Evolutionary conservation across 1,139 yeast genomes (phyloP).

Genomic region (Tardiomyces depauwii): DNA sequence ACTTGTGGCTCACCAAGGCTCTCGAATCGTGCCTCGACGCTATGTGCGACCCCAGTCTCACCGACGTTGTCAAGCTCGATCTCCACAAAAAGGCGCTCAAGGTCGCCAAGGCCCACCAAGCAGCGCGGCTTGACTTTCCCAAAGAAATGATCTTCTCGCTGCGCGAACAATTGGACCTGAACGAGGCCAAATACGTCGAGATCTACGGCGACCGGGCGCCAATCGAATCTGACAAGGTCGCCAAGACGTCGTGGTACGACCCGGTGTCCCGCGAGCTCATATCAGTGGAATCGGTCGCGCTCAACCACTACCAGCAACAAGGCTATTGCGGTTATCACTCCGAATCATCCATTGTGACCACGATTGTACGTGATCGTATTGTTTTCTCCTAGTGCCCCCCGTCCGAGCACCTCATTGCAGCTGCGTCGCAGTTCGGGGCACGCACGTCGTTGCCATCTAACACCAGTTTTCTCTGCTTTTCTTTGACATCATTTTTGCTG

Average conservation of each 20-base stretch:
- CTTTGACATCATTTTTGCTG: constrained; percentile 11
- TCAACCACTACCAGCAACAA: constrained; percentile 17
- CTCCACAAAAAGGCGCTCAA: constrained; percentile 13
- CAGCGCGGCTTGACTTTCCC: constrained; percentile 10
- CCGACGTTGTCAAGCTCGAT: constrained; percentile 13
- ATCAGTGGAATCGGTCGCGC: constrained; percentile 26
- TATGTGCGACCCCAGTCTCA: constrained; percentile 9
- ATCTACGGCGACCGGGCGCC: not conserved
- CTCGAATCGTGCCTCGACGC: constrained; percentile 18
- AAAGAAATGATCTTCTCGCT: not conserved
- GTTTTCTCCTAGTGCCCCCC: constrained; percentile 3
- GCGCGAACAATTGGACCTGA: constrained; percentile 2
- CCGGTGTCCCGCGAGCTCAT: constrained; percentile 3
- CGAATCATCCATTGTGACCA: constrained; percentile 22
- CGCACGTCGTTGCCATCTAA: too few relatives aligned
- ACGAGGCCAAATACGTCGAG: not conserved
- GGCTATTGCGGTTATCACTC: constrained; percentile 28
- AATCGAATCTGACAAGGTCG: constrained; percentile 7
- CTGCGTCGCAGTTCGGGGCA: too few relatives aligned
- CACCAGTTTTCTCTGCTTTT: constrained; percentile 7
- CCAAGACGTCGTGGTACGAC: constrained; percentile 4
- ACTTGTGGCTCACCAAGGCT: constrained; percentile 14
- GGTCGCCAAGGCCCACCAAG: constrained; percentile 7
- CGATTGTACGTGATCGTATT: constrained; percentile 10
- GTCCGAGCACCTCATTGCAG: too few relatives aligned